phyloP scores from a whole-genome alignment of 2,329 filamentous ascomycete genomes.

The Pseudogymnoascus sp. region DNA sequence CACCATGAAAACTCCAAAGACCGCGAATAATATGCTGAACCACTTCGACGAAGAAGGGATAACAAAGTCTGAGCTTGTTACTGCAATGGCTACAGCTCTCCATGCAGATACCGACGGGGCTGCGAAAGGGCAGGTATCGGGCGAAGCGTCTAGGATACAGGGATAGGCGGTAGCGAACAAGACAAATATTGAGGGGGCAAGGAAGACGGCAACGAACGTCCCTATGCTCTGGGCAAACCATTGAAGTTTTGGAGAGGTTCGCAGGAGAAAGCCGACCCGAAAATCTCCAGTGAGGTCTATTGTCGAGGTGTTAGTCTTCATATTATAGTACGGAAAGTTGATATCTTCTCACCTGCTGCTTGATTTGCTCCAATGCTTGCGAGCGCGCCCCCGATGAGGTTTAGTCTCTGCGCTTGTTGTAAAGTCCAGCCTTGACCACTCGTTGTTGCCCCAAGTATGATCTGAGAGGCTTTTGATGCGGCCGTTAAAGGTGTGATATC shows the following conservation, averaged over 20 bases:
- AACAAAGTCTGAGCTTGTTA: constrained; percentile 16
- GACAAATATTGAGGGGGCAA: constrained; percentile 16
- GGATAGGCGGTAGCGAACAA: constrained; percentile 18
- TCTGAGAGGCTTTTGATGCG: background rate
- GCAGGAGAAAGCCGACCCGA: background rate
- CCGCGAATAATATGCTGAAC: constrained; percentile 3
- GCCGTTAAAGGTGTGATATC: background rate
- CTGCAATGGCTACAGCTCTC: constrained; percentile 17
- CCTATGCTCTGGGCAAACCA: constrained; percentile 18
- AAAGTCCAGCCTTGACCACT: background rate
- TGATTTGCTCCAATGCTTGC: constrained; percentile 2
- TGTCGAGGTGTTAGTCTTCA: background rate
- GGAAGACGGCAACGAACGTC: constrained; percentile 16
- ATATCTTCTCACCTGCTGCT: background rate
- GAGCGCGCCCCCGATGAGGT: background rate
- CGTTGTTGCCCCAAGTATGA: constrained; percentile 3
- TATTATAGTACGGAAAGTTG: background rate
- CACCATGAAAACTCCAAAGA: background rate
- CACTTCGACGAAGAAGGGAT: constrained; percentile 12
- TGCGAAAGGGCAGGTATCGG: constrained; percentile 14
- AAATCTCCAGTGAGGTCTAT: background rate
- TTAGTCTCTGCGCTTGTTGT: background rate
- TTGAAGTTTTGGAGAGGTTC: constrained; percentile 2
- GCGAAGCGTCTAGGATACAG: constrained; percentile 14
- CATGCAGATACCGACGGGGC: constrained; percentile 17